phyloP scores from a whole-genome alignment of 371 early-diverging fungal species.

The Gilbertella persicaria region DNA sequence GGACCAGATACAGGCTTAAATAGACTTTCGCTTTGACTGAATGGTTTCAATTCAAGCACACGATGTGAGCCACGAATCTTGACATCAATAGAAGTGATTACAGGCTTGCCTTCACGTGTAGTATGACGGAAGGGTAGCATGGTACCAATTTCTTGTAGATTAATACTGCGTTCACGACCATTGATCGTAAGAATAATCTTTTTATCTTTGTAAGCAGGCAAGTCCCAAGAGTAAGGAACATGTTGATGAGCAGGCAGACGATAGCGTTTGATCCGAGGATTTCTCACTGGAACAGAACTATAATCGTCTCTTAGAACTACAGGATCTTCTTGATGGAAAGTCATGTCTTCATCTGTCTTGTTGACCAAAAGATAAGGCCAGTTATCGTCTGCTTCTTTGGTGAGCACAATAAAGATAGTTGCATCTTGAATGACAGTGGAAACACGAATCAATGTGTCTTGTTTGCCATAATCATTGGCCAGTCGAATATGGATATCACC shows the following conservation, averaged over 20 bases:
- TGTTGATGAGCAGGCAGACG: constrained; percentile 63
- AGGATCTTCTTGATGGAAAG: constrained; percentile 75
- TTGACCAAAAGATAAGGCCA: constrained; percentile 96
- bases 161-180: constrained; percentile 76
- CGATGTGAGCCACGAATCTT: constrained; percentile 81
- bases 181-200: constrained; percentile 71
- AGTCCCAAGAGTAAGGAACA: constrained; percentile 93
- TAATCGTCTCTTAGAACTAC: constrained; percentile 38
- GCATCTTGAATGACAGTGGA: constrained; percentile 84
- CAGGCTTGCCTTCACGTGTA: constrained; percentile 27
- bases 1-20: constrained; percentile 49
- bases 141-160: constrained; percentile 89
- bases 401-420: constrained; percentile 84
- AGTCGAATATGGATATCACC: constrained; percentile 84
- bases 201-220: constrained; percentile 81
- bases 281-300: constrained; percentile 22
- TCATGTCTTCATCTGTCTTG: constrained; percentile 75
- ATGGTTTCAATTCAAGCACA: constrained; percentile 77
- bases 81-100: constrained; percentile 82
- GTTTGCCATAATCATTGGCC: constrained; percentile 50
- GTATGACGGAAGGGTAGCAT: constrained; percentile 82
- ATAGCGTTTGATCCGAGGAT: constrained; percentile 51
- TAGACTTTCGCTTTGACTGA: constrained; percentile 62
- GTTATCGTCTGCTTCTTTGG: constrained; percentile 65
- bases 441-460: constrained; percentile 73